Evolutionary conservation across 2,329 filamentous ascomycete species (phyloP).

Genomic region (Beauveria scarabaeidicola): DNA sequence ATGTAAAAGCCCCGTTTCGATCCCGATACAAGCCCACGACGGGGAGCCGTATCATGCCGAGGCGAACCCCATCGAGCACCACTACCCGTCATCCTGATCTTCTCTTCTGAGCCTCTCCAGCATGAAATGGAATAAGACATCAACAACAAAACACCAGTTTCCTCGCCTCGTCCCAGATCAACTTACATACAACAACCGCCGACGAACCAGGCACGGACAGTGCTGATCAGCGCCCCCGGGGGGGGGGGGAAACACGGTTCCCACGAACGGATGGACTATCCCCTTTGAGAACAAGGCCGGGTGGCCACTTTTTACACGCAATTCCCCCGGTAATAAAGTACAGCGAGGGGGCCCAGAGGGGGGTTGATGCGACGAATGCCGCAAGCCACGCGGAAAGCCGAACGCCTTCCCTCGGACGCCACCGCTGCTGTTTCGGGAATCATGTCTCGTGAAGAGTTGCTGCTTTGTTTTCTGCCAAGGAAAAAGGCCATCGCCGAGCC

Average conservation of each 20-base stretch:
- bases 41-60: background rate
- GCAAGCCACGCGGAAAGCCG: constrained; percentile 8
- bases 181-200: no score
- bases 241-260: background rate
- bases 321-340: background rate
- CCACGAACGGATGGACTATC: background rate
- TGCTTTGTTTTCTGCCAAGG: background rate
- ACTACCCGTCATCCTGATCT: background rate
- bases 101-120: background rate
- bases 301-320: background rate
- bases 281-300: background rate
- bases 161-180: background rate
- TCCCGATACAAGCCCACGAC: constrained; percentile 1
- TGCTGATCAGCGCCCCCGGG: background rate
- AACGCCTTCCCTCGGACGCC: background rate
- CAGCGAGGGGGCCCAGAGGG: no score
- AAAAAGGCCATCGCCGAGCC: background rate
- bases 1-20: constrained; percentile 2
- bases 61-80: background rate
- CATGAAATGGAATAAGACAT: background rate
- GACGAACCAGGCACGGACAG: background rate
- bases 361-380: constrained; percentile 3
- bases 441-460: background rate
- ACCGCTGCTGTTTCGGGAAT: background rate
- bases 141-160: background rate